Base-by-base conservation (phyloP, 257 asterid genomes). In the Parsonsia alboflavescens region DNA sequence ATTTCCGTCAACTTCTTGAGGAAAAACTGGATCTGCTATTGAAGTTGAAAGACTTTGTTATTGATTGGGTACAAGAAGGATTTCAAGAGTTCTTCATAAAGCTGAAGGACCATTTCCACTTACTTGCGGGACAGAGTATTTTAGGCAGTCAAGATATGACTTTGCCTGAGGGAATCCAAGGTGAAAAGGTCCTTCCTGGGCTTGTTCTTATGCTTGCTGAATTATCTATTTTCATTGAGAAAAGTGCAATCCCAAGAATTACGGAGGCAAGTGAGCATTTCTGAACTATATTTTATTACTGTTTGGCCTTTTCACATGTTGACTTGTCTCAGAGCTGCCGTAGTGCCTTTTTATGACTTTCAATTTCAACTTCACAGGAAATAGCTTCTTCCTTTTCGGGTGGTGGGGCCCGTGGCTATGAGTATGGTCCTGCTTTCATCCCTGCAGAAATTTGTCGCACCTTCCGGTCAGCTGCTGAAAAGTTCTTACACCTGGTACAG, bases 41-140 rank as follows among this genome's bases (percentile, higher is more conserved):
- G 71, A 89, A 87, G 82, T 81, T 94, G 92, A 88, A 93, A 88
- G 96, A 87, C 74, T 76, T 76, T 59, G 86, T 84, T 70, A 72
- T 86, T 67, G 89, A 84, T 76, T 89, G 97, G 96, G 92, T 94
- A 75, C 96, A 86, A 83, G 96, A 92, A 87, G 99, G 99, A 68
- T 90, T 92, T 87, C 99, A 90, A 84, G 86, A 88, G 81, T 92
- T 94, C 87, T 92, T 94, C 85, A 74, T 76, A 80, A 88, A 86
- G 80, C 97, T 94, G 75, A 78, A 86, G 75, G 82, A 76, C 64
- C 84, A 86, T 76, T 94, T 94, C 84, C 83, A 83, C 87, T 63
- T 87, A 79, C 91, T 92, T 57, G 90, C 89, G 1, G 97, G 99
- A 74, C 90, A 89, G 88, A 87, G 81, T 75, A 77, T 78, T 77